Evolutionary conservation across 805 yeast species (phyloP).

Genomic region (Teunomyces pallodes): DNA sequence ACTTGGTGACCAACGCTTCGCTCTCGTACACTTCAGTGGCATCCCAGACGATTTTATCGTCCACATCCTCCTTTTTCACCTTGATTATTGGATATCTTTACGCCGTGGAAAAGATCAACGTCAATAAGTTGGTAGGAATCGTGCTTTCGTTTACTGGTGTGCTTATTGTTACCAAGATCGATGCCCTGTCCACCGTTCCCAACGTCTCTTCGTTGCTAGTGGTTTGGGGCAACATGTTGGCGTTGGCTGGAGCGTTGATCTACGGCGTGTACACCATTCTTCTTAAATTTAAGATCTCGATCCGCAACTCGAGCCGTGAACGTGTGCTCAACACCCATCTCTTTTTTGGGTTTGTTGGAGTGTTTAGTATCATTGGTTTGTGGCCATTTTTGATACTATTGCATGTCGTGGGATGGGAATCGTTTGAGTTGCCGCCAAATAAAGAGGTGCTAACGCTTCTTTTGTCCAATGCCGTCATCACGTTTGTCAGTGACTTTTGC

Average conservation of each 20-base stretch:
- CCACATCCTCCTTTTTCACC: slow-evolving; percentile 93
- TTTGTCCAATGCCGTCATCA: slow-evolving; percentile 65
- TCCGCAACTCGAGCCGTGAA: slow-evolving; percentile 53
- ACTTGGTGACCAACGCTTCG: slow-evolving; percentile 84
- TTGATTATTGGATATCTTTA: slow-evolving; percentile 73
- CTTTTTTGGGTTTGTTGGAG: slow-evolving; percentile 93
- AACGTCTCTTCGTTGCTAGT: slow-evolving; percentile 17
- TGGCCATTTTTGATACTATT: slow-evolving; percentile 82
- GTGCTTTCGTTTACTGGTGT: slow-evolving; percentile 76
- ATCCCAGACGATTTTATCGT: slow-evolving; percentile 87
- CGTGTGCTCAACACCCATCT: slow-evolving; percentile 76
- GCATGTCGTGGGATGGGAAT: slow-evolving; percentile 63
- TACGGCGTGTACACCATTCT: slow-evolving; percentile 90
- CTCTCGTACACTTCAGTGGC: slow-evolving; percentile 88
- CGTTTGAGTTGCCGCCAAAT: slow-evolving; percentile 66
- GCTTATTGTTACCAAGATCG: slow-evolving; percentile 70
- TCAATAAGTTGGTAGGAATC: slow-evolving; percentile 66
- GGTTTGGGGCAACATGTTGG: slow-evolving; percentile 73
- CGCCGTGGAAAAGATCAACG: slow-evolving; percentile 66
- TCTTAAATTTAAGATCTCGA: slow-evolving; percentile 62
- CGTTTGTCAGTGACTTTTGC: slow-evolving; percentile 84
- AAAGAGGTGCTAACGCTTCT: slow-evolving; percentile 52
- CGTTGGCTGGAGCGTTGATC: slow-evolving; percentile 80
- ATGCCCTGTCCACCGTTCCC: slow-evolving; percentile 40
- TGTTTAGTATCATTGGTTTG: slow-evolving; percentile 66